Base-by-base conservation (phyloP, 148 eudicot genomes). In the Diospyros lotus region DNA sequence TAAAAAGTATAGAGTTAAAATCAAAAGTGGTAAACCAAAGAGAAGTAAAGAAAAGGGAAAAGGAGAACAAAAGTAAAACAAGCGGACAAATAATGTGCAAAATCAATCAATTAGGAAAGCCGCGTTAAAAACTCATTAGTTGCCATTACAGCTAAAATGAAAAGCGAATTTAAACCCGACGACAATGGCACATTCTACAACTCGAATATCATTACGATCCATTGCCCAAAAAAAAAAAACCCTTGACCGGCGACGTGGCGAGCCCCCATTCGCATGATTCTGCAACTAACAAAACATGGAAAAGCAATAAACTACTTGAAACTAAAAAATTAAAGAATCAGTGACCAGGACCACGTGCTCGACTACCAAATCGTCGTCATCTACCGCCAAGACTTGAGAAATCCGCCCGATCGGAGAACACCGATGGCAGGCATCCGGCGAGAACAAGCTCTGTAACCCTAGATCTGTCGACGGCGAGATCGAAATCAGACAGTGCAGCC, bases 401-500 rank as follows among this genome's bases (percentile, higher is more conserved):
- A 48, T 63, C 58, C 38, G 14, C 68, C 68, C 4, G 43, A 54
- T 4, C 3, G n/a, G 48, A 2, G 1, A 13, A 1, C 65, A 10
- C 41, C 41, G 53, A 42, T 42, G 13, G 53, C 5, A 62, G 55
- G 43, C 66, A 6, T 12, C 75, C 42, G 43, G 50, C 15, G 41
- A 72, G 9, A 15, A 71, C 64, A 6, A 6, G 51, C 9, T 43
- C 61, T 40, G 48, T 3, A 42, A 7, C 13, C 4, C 3, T 18
- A 12, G 12, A 14, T 5, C 4, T 6, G 10, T 61, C 17, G 11
- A 3, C 15, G 8, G 9, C n/a, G 39, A 66, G 11, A 64, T 11
- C 13, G 53, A 56, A 45, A 39, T 79, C 75, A 83, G 56, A 83
- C 40, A 15, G 86, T 83, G 38, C 86, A 83, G 43, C 86, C 86